These are phyloP conservation scores for Endoconidiophora polonica DNA, from an alignment of 2,329 filamentous ascomycete species.

Conservation along the genomic window DNA sequence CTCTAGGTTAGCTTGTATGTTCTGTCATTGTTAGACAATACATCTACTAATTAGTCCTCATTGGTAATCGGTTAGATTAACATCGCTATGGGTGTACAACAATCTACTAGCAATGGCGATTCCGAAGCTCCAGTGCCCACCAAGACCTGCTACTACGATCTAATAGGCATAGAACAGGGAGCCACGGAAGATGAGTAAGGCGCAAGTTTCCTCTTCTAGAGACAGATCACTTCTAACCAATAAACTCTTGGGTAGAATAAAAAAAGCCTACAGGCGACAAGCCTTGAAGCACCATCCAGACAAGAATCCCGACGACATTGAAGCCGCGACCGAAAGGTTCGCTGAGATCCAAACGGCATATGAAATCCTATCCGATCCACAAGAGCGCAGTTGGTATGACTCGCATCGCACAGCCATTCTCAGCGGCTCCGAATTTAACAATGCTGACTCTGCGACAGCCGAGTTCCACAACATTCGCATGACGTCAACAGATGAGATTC, in stretches of 20 bases:
- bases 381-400: constrained; percentile 96
- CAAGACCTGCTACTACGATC: constrained; percentile 73
- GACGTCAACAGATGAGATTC: constrained; percentile 67
- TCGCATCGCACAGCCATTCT: constrained; percentile 79
- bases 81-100: constrained; percentile 35
- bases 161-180: constrained; percentile 54
- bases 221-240: background rate
- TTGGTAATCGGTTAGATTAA: too few relatives aligned
- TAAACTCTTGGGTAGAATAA: constrained; percentile 42
- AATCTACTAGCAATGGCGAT: constrained; percentile 27
- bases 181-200: constrained; percentile 68
- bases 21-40: too few relatives aligned
- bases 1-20: too few relatives aligned
- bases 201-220: background rate
- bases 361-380: constrained; percentile 86
- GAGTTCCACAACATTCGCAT: constrained; percentile 53
- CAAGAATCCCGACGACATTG: constrained; percentile 74
- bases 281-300: constrained; percentile 91
- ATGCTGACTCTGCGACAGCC: constrained; percentile 32
- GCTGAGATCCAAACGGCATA: constrained; percentile 88
- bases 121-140: constrained; percentile 21
- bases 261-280: constrained; percentile 80
- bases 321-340: constrained; percentile 69
- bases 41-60: too few relatives aligned
- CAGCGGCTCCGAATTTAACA: constrained; percentile 37